These are phyloP conservation scores for Brettanomyces sp. DNA, from an alignment of 805 yeast species.

Conservation along the genomic window DNA sequence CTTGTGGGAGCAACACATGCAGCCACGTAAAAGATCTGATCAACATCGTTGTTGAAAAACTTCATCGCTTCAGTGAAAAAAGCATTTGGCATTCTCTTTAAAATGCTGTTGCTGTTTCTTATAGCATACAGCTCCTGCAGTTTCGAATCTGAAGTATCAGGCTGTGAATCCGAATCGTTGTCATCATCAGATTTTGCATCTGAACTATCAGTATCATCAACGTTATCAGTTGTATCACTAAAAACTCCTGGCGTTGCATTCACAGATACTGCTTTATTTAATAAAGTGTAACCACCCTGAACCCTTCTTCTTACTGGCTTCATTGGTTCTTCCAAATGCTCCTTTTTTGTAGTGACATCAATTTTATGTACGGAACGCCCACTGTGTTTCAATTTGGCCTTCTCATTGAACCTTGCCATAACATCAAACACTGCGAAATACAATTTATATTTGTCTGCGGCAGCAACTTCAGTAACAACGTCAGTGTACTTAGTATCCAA, in stretches of 20 bases:
- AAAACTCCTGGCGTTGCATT: background rate
- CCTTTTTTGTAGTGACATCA: no score
- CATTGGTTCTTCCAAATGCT: background rate
- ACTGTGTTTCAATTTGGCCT: constrained; percentile 1
- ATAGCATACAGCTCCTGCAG: constrained; percentile 24
- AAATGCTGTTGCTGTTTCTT: constrained; percentile 24
- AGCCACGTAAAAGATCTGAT: constrained; percentile 29
- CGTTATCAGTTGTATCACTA: background rate
- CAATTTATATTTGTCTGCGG: constrained; percentile 6
- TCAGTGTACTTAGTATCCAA: constrained; percentile 4
- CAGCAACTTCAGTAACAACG: constrained; percentile 7
- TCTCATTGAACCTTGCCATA: no score
- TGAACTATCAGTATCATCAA: background rate
- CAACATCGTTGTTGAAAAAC: constrained; percentile 36
- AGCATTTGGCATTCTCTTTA: constrained; percentile 27
- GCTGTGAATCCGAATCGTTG: background rate
- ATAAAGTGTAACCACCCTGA: background rate
- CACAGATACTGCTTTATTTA: background rate
- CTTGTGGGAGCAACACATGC: constrained; percentile 7
- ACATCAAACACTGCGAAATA: constrained; percentile 12
- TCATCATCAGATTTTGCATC: background rate
- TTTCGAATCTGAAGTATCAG: background rate
- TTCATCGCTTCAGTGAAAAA: constrained; percentile 31
- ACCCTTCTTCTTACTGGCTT: background rate
- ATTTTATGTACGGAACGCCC: background rate